phyloP scores from a whole-genome alignment of 495 filamentous ascomycete genomes.

The Pyronema omphalodes region DNA sequence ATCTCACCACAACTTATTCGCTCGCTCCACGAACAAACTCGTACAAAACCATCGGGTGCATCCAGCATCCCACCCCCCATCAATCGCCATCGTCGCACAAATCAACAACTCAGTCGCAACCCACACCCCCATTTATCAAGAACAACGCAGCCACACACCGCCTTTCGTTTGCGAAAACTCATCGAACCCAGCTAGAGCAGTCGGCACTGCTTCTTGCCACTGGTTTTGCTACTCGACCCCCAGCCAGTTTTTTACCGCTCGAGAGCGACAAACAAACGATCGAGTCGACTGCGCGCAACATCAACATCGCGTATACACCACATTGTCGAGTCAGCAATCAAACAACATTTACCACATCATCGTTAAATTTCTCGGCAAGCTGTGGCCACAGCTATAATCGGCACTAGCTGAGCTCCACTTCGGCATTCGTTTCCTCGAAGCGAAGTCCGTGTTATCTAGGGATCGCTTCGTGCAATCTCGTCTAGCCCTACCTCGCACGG shows the following conservation, averaged over 20 bases:
- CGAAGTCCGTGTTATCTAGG: too few relatives aligned
- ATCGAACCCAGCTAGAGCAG: neutral
- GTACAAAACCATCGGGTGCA: too few relatives aligned
- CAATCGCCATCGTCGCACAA: neutral
- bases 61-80: neutral
- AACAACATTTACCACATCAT: neutral
- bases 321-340: neutral
- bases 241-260: neutral
- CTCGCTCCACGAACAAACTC: neutral
- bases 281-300: neutral
- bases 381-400: neutral
- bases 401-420: neutral
- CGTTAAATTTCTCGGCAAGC: neutral
- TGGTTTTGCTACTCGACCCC: neutral
- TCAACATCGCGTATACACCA: neutral
- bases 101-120: neutral
- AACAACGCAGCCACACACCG: constrained; percentile 1
- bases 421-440: too few relatives aligned
- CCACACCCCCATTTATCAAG: neutral
- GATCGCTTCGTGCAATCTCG: neutral
- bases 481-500: neutral
- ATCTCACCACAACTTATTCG: neutral
- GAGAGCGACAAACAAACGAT: neutral
- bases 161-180: neutral
- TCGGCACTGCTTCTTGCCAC: neutral